Evolutionary conservation across 352 stramenopile species (phyloP), one percentile per base, ranked within the genome.

Genomic region (Phytophthora hibernalis): DNA sequence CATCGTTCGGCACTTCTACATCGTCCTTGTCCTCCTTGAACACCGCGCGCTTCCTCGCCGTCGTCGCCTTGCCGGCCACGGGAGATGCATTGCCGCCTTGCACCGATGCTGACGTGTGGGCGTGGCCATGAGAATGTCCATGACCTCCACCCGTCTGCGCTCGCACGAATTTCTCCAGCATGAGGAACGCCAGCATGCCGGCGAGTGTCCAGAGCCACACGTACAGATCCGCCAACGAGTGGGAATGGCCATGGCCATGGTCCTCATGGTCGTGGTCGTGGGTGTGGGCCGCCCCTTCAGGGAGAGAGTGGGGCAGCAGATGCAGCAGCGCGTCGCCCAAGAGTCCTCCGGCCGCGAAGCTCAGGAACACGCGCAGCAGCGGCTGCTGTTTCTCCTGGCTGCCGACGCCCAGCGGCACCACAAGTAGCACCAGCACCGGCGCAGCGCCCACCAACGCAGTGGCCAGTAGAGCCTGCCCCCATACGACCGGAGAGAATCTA

Each of bases 291-390:
- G 59, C 57, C 11, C 57, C 49, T 24, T 66, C 63, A 0, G 83
- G 80, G 1, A 97, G 74, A 33, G 94, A 91, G 65, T 98, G 92
- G 35, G 92, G 92, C 33, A 98, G 77, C 35, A 97, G 68, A 74
- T 98, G 92, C 54, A 98, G 68, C 67, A 98, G 87, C 26, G 94
- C 87, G 44, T 98, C 92, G 37, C 92, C 92, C 9, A 98, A 70
- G 52, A 98, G 65, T 3, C 88, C 92, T 22, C 91, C 92, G 5
- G 87, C 87, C 20, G 91, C 87, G 60, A 98, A 98, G 38, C 83
- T 93, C 52, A 98, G 72, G 61, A 97, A 92, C 50, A 97, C 78
- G 31, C 83, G 85, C 54, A 96, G 69, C 47, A 91, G 63, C 33
- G 82, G 77, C 72, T 92, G 83, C 57, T 94, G 83, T 26, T 76